Evolutionary conservation across 2,329 filamentous ascomycete genomes (phyloP).

Genomic region (Sphaerulina musiva): DNA sequence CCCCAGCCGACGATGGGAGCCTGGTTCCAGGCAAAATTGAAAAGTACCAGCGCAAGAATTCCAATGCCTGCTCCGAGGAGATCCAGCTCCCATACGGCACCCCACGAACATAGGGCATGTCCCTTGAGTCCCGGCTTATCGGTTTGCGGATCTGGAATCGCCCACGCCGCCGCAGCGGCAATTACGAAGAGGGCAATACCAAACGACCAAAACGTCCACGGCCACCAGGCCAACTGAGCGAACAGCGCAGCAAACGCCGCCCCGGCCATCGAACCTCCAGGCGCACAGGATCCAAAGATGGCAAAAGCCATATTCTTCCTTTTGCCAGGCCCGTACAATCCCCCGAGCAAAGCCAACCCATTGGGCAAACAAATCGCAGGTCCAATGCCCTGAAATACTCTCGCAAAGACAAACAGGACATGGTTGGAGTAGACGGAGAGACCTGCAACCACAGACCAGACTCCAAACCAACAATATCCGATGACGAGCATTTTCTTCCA

Average conservation of each 20-base stretch:
- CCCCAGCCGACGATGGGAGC: slow-evolving; percentile 29
- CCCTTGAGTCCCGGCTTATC: slow-evolving; percentile 18
- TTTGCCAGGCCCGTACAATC: slow-evolving; percentile 30
- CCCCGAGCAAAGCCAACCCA: slow-evolving; percentile 33
- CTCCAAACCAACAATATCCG: slow-evolving; percentile 37
- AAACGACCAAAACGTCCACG: slow-evolving; percentile 25
- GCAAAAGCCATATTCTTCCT: slow-evolving; percentile 37
- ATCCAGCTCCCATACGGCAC: slow-evolving; percentile 21
- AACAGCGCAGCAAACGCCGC: slow-evolving; percentile 31
- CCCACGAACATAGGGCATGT: slow-evolving; percentile 11
- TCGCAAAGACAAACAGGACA: slow-evolving; percentile 33
- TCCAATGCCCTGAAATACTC: slow-evolving; percentile 38
- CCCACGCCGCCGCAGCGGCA: slow-evolving; percentile 18
- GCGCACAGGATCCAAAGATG: slow-evolving; percentile 34
- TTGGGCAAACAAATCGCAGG: slow-evolving; percentile 35
- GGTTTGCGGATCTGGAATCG: slow-evolving; percentile 24
- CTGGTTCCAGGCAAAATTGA: slow-evolving; percentile 32
- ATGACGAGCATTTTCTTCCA: slow-evolving; percentile 39
- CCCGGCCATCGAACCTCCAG: slow-evolving; percentile 33
- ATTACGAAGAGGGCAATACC: slow-evolving; percentile 18
- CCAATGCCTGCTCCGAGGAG: slow-evolving; percentile 25
- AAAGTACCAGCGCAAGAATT: slow-evolving; percentile 26
- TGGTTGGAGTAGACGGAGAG: slow-evolving; percentile 33
- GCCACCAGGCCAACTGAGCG: slow-evolving; percentile 29
- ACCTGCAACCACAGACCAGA: slow-evolving; percentile 39